phyloP scores from a whole-genome alignment of 225 moss, liverwort and hornwort species.

The Climacium dendroides region DNA sequence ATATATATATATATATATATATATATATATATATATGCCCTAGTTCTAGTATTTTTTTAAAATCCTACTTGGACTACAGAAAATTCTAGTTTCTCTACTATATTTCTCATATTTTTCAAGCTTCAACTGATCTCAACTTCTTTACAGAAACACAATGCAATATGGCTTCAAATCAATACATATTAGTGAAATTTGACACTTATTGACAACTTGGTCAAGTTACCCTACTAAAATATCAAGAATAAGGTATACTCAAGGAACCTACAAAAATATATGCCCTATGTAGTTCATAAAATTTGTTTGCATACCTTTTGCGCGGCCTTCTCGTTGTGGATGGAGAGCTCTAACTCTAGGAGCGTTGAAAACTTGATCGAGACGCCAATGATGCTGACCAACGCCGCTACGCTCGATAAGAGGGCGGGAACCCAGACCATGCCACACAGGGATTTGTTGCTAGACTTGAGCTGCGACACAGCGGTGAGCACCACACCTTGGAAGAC shows the following conservation, averaged over 20 bases:
- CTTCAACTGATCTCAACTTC: not conserved
- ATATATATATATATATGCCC: too few relatives aligned
- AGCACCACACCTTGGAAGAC: not conserved
- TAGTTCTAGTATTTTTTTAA: too few relatives aligned
- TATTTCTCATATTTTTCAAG: not conserved
- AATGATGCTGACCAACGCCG: not conserved
- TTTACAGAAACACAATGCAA: not conserved
- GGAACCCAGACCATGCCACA: not conserved
- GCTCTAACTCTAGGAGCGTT: not conserved
- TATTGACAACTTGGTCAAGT: not conserved
- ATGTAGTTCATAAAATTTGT: not conserved
- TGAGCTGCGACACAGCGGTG: not conserved
- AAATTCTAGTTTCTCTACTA: too few relatives aligned
- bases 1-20: too few relatives aligned
- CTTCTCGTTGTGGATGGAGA: not conserved
- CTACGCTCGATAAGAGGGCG: not conserved
- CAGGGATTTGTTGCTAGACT: fast-evolving
- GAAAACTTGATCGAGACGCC: not conserved
- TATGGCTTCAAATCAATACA: not conserved
- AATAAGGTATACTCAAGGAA: not conserved
- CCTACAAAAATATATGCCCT: not conserved
- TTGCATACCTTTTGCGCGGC: not conserved
- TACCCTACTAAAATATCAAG: not conserved
- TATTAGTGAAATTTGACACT: not conserved
- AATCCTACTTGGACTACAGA: too few relatives aligned